Conservation (phyloP, 495 filamentous ascomycete species). For the Hypoxylon lienhwacheense region DNA sequence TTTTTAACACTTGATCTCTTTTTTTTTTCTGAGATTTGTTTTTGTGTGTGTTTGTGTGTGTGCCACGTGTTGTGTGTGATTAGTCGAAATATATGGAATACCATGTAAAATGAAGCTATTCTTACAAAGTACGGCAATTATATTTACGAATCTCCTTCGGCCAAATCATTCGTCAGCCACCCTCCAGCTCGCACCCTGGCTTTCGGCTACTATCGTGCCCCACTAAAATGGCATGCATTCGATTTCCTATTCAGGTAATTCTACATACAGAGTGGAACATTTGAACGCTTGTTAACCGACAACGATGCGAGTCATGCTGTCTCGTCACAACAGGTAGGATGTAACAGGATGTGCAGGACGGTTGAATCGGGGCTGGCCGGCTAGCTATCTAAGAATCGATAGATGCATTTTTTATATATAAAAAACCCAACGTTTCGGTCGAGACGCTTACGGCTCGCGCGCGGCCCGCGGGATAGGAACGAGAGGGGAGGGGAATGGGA, state of each 20-base stretch:
- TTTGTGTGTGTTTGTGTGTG: conserved; percentile 4
- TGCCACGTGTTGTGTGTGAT: conserved; percentile 6
- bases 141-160: conserved; percentile 11
- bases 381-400: not conserved
- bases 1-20: not conserved
- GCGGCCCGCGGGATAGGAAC: too few species aligned
- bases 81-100: conserved; percentile 27
- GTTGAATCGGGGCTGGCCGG: conserved; percentile 18
- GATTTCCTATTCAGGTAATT: conserved; percentile 24
- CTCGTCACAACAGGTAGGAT: conserved; percentile 3
- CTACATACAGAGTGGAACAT: conserved; percentile 3
- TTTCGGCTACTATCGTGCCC: conserved; percentile 8
- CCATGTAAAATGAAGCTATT: conserved; percentile 25
- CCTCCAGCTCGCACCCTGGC: not conserved
- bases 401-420: not conserved
- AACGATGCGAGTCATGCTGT: conserved; percentile 26
- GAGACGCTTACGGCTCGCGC: conserved; percentile 23
- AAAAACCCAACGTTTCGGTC: conserved; percentile 13
- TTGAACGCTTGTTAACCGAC: conserved; percentile 11
- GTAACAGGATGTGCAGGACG: conserved; percentile 30
- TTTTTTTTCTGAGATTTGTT: too few species aligned
- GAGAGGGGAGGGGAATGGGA: too few species aligned
- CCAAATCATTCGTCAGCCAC: conserved; percentile 1
- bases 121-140: conserved; percentile 13
- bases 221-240: conserved; percentile 7